Evolutionary conservation across 2,329 filamentous ascomycete genomes (phyloP), one percentile per base, ranked within the genome.

Genomic region (Fusarium sp.): DNA sequence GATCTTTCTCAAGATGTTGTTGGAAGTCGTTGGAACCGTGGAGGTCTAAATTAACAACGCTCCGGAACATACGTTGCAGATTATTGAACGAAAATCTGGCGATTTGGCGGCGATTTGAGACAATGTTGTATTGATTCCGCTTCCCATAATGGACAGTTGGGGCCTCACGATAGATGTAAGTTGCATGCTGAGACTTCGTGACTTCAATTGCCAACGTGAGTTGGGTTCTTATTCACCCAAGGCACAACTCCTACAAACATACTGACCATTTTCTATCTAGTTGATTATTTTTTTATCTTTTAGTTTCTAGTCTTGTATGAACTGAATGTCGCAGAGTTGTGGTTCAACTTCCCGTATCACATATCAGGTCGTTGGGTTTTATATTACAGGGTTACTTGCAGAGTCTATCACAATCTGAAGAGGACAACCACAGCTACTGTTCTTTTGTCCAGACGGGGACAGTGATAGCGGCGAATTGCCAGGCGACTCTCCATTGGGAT

Each of bases 381-480:
- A 14, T 26, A 10, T 7, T 22, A n/a, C 24, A 18, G 8, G 11
- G 15, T 18, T 18, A 14, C 26, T n/a, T 55, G 35, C 36, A n/a
- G 24, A 14, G 36, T 55, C 26, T 41, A 31, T 41, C 24, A 55
- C 51, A 42, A 31, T 55, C 20, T 28, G 3, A 55, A 13, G 26
- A 28, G 24, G 36, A 55, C 51, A 28, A 7, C 14, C 26, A 18
- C 10, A 6, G 2, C 15, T 11, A 13, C 8, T 13, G 3, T 7
- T 31, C 7, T 0, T 28, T 26, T 55, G 3, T 11, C 15, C 6
- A 55, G 9, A 6, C 7, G 4, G n/a, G 6, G 8, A 1, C 9
- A n/a, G 6, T 31, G 20, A 28, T 18, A 18, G 26, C 8, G 2
- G 5, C 6, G 6, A 36, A 39, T 12, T n/a, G 17, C 14, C 7